Conservation (phyloP, 2,329 filamentous ascomycete species). For the Triangularia setosa region DNA sequence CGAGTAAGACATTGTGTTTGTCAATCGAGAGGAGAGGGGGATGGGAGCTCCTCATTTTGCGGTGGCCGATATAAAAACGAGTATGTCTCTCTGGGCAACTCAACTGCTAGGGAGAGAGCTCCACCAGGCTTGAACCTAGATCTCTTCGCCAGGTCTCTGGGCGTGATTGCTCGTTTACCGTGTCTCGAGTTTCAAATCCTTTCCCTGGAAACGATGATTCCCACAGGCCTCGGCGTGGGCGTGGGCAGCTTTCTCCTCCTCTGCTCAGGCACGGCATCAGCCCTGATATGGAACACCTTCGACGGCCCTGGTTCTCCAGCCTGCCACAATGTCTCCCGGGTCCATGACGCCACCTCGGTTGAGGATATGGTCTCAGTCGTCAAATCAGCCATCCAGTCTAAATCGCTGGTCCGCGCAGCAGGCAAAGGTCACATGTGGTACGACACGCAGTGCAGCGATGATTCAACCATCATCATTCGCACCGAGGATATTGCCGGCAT, state of each 20-base stretch:
- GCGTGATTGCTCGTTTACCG: neutral
- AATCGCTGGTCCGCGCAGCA: constrained; percentile 42
- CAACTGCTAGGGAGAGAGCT: neutral
- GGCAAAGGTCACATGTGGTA: constrained; percentile 53
- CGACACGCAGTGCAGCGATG: constrained; percentile 50
- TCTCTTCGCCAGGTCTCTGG: neutral
- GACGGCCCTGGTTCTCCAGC: constrained; percentile 46
- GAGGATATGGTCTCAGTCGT: constrained; percentile 40
- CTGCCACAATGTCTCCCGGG: constrained; percentile 42
- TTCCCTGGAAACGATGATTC: neutral
- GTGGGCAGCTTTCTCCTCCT: neutral
- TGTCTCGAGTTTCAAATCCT: neutral
- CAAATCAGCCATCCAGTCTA: constrained; percentile 36
- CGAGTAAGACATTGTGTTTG: neutral
- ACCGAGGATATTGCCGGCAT: constrained; percentile 61
- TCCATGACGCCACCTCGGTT: constrained; percentile 43
- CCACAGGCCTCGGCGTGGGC: neutral
- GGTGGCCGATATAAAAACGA: neutral
- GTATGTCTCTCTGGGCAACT: neutral
- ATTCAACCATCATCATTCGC: constrained; percentile 46
- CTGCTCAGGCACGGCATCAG: constrained; percentile 5
- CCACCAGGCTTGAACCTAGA: neutral
- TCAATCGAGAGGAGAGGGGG: neutral
- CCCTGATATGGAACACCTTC: constrained; percentile 44
- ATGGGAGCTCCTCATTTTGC: neutral